Percentiles rank a stretch among this genome's conserved stretches.
Evolutionary conservation across 2,329 filamentous ascomycete genomes (phyloP).

Genomic region (Pezicula rhizophila): DNA sequence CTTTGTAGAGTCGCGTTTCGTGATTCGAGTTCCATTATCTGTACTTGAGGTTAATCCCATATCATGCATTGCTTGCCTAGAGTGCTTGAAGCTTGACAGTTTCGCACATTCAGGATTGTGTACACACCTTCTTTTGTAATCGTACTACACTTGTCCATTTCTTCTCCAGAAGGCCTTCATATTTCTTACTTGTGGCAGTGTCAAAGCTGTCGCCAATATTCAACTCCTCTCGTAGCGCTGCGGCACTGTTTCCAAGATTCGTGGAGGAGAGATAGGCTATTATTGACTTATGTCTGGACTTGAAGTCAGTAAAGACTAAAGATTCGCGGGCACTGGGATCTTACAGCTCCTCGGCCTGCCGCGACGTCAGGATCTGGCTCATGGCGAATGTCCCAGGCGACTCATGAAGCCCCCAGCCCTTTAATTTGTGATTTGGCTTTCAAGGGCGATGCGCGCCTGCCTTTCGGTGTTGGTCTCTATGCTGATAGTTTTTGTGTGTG

Average conservation of each 20-base stretch:
- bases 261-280: slow-evolving; percentile 78
- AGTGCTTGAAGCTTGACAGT: background rate
- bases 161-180: slow-evolving; percentile 90
- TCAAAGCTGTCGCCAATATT: slow-evolving; percentile 66
- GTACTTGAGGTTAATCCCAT: slow-evolving; percentile 7
- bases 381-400: slow-evolving; percentile 37
- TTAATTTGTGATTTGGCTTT: slow-evolving; percentile 8
- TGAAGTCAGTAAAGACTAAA: slow-evolving; percentile 13
- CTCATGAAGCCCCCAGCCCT: slow-evolving; percentile 10
- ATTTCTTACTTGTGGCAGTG: slow-evolving; percentile 80
- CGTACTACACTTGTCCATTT: slow-evolving; percentile 97
- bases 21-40: slow-evolving; percentile 93
- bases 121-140: slow-evolving; percentile 81
- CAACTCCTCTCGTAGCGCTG: slow-evolving; percentile 71
- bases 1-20: slow-evolving; percentile 66
- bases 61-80: background rate
- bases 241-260: slow-evolving; percentile 63
- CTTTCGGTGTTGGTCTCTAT: background rate
- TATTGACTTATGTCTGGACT: slow-evolving; percentile 78
- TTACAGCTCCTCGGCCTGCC: slow-evolving; percentile 86
- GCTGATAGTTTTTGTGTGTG: background rate
- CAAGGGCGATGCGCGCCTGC: slow-evolving; percentile 17
- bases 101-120: slow-evolving; percentile 1
- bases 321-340: slow-evolving; percentile 29
- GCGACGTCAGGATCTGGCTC: slow-evolving; percentile 69